A percentile compares a stretch with the other conserved stretches of the same genome.
phyloP scores from a whole-genome alignment of 345 rosid genomes.

The Moricandia arvensis region DNA sequence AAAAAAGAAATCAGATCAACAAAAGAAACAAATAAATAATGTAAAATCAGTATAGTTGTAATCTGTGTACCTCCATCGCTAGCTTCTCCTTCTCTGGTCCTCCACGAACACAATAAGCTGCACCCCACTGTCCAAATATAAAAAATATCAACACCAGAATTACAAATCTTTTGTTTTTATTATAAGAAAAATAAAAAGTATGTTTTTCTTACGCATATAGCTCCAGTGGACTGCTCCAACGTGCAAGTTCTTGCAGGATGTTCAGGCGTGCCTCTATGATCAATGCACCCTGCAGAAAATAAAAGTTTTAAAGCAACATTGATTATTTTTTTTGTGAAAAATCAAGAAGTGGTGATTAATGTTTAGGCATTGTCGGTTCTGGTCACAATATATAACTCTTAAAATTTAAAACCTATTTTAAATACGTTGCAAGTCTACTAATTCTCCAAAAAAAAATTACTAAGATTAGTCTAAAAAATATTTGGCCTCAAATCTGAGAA shows the following conservation, averaged over 20 bases:
- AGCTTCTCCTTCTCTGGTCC: constrained; percentile 71
- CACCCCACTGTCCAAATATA: constrained; percentile 67
- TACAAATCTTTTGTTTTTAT: neutral
- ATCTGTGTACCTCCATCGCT: constrained; percentile 70
- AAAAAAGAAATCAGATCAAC: constrained; percentile 7
- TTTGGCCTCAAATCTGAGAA: too few relatives aligned
- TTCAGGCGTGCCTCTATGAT: constrained; percentile 91
- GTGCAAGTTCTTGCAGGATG: constrained; percentile 96
- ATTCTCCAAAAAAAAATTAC: too few relatives aligned
- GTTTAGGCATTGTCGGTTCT: too few relatives aligned
- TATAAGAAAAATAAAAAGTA: neutral
- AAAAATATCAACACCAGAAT: neutral
- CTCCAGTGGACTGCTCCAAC: constrained; percentile 58
- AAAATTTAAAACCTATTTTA: too few relatives aligned
- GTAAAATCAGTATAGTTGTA: neutral
- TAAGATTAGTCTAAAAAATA: too few relatives aligned
- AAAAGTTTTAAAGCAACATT: neutral
- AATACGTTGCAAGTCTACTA: too few relatives aligned
- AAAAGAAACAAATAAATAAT: neutral
- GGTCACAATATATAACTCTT: too few relatives aligned
- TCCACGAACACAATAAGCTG: constrained; percentile 87
- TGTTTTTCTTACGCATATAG: constrained; percentile 52
- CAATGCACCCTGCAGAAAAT: constrained; percentile 67
- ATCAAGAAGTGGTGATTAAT: neutral
- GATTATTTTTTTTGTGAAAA: neutral